Percentiles rank a stretch among this genome's conserved stretches.
Conservation (phyloP, 768 basidiomycete species). For the Gloeopeniophorella convolvens region DNA sequence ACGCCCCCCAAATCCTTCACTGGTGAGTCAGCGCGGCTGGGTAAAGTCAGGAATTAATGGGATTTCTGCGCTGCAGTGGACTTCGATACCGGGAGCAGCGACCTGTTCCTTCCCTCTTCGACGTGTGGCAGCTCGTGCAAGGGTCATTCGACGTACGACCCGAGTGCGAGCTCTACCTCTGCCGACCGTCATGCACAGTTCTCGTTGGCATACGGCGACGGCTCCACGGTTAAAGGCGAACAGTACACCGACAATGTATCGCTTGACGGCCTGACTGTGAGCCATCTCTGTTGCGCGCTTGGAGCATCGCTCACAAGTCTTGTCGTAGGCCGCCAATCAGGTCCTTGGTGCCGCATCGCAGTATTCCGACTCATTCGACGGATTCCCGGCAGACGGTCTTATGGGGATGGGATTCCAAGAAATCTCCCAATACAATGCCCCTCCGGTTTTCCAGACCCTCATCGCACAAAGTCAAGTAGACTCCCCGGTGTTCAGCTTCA, state of each 20-base stretch:
- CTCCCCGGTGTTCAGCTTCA: constrained; percentile 40
- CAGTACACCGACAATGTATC: constrained; percentile 30
- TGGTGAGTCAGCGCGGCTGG: not conserved
- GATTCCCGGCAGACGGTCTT: constrained; percentile 35
- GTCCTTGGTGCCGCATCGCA: constrained; percentile 34
- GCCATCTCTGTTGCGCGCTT: too few relatives aligned
- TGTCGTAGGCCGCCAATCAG: constrained; percentile 22
- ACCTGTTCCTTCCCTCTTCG: too few relatives aligned
- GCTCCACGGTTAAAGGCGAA: constrained; percentile 25
- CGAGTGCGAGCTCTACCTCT: constrained; percentile 20
- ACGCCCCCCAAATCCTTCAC: constrained; percentile 9
- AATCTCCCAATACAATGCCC: constrained; percentile 31
- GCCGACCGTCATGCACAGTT: constrained; percentile 20
- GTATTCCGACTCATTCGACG: constrained; percentile 32
- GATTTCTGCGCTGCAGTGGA: not conserved
- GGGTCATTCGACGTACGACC: constrained; percentile 15
- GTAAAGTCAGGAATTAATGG: not conserved
- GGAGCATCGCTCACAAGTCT: not conserved
- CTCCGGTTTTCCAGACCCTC: constrained; percentile 37
- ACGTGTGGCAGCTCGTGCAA: constrained; percentile 3
- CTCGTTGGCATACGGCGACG: constrained; percentile 31
- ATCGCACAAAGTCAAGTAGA: constrained; percentile 30
- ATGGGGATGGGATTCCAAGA: constrained; percentile 39
- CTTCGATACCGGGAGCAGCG: constrained; percentile 16
- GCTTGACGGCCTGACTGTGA: not conserved